These are phyloP conservation scores for Imleria badia DNA, from an alignment of 768 basidiomycete genomes.

Conservation along the genomic window DNA sequence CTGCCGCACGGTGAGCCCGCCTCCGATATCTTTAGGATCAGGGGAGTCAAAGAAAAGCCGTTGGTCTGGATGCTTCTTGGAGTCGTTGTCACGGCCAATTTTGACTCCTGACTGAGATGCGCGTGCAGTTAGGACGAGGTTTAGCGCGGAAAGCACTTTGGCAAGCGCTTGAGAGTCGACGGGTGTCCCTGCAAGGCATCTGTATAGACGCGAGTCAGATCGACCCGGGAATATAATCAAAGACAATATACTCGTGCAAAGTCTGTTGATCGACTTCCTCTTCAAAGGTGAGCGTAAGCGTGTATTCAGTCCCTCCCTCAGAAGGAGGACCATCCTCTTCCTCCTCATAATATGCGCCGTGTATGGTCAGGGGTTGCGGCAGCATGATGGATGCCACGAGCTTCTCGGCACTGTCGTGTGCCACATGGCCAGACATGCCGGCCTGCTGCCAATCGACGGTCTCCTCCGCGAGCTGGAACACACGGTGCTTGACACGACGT, in stretches of 20 bases:
- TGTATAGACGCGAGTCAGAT: slow-evolving; percentile 26
- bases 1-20: slow-evolving; percentile 58
- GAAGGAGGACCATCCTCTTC: slow-evolving; percentile 30
- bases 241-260: slow-evolving; percentile 1
- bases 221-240: slow-evolving; percentile 28
- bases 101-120: slow-evolving; percentile 42
- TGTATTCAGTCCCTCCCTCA: slow-evolving; percentile 34
- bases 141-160: slow-evolving; percentile 48
- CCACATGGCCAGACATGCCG: slow-evolving; percentile 37
- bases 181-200: slow-evolving; percentile 55
- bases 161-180: slow-evolving; percentile 56
- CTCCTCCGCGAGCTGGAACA: slow-evolving; percentile 46
- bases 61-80: slow-evolving; percentile 30
- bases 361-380: slow-evolving; percentile 41
- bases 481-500: slow-evolving; percentile 39
- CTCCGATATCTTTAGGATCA: slow-evolving; percentile 38
- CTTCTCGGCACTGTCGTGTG: slow-evolving; percentile 46
- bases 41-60: slow-evolving; percentile 42
- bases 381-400: slow-evolving; percentile 41
- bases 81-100: slow-evolving; percentile 45
- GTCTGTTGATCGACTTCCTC: slow-evolving; percentile 35
- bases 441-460: slow-evolving; percentile 38
- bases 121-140: slow-evolving; percentile 44
- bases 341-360: slow-evolving; percentile 38
- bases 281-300: slow-evolving; percentile 39